Conservation (phyloP, 805 yeast genomes). For the Ogataea parapolymorpha region DNA sequence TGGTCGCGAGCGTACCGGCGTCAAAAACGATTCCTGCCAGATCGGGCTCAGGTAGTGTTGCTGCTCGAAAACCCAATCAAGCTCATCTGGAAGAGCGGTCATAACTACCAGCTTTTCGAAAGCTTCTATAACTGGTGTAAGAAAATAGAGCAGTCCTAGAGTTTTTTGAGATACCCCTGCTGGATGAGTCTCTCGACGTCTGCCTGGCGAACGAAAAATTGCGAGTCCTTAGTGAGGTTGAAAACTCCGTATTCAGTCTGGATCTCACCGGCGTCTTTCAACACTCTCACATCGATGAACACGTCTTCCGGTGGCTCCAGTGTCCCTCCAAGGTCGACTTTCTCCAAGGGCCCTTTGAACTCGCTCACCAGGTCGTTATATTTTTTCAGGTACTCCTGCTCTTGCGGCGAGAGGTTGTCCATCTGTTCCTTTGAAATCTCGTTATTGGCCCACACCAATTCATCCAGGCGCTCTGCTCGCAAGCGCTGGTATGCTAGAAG, state of each 20-base stretch:
- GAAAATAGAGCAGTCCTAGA: constrained; percentile 6
- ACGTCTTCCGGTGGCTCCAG: constrained; percentile 87
- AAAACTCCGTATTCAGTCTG: constrained; percentile 97
- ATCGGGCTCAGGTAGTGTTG: constrained; percentile 11
- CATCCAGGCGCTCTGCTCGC: constrained; percentile 65
- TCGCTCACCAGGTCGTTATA: constrained; percentile 71
- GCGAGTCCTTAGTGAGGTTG: constrained; percentile 88
- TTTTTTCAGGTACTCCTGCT: constrained; percentile 70
- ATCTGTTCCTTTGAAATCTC: constrained; percentile 42
- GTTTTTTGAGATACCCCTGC: constrained; percentile 84
- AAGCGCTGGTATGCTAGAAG: constrained; percentile 76
- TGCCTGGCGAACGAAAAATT: constrained; percentile 87
- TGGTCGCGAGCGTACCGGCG: constrained; percentile 32
- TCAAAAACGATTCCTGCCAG: constrained; percentile 5
- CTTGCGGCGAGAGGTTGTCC: constrained; percentile 66
- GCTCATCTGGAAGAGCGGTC: constrained; percentile 27
- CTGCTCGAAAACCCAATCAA: constrained; percentile 1
- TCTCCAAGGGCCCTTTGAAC: constrained; percentile 75
- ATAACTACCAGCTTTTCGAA: constrained; percentile 25
- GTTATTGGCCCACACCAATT: constrained; percentile 66
- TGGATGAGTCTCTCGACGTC: constrained; percentile 93
- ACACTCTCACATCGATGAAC: constrained; percentile 89
- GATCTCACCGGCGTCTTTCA: constrained; percentile 93
- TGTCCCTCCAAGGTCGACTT: constrained; percentile 84
- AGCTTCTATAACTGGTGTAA: constrained; percentile 29